A percentile compares a stretch with the other conserved stretches of the same genome.
Evolutionary conservation across 306 rosid species (phyloP).

Genomic region (Vachellia pachyceras): DNA sequence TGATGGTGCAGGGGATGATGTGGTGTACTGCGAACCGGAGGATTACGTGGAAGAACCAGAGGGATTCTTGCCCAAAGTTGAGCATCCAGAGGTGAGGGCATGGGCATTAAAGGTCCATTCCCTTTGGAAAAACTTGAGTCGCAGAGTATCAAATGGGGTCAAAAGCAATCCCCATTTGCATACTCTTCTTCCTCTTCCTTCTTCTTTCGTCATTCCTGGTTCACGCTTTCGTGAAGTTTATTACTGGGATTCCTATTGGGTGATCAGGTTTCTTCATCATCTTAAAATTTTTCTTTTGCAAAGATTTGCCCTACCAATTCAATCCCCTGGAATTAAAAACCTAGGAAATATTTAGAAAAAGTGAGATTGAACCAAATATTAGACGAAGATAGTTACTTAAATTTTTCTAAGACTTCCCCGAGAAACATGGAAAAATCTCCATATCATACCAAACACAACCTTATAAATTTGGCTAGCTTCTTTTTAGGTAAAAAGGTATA

Average conservation of each 20-base stretch:
- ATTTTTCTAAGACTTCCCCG: not conserved
- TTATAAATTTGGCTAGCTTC: not conserved
- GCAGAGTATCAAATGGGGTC: conserved; percentile 56
- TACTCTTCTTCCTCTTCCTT: conserved; percentile 76
- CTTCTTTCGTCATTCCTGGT: conserved; percentile 66
- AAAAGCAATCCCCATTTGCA: conserved; percentile 53
- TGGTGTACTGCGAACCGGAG: conserved; percentile 58
- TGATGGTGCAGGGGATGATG: conserved; percentile 70
- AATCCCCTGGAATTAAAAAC: not conserved
- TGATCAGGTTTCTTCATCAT: conserved; percentile 57
- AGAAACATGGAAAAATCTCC: not conserved
- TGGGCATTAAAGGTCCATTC: conserved; percentile 85
- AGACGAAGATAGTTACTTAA: not conserved
- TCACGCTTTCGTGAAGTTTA: conserved; percentile 85
- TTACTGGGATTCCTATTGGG: conserved; percentile 98
- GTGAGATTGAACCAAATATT: not conserved
- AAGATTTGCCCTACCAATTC: not conserved
- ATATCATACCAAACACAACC: not conserved
- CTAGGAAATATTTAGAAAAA: not conserved
- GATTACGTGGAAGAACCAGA: conserved; percentile 66
- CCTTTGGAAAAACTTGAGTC: conserved; percentile 75
- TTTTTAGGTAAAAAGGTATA: not conserved
- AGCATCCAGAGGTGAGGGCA: conserved; percentile 60
- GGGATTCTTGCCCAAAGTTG: conserved; percentile 71
- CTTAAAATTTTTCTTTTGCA: not conserved